Evolutionary conservation across 495 filamentous ascomycete species (phyloP).

Genomic region (Articulospora tetracladia): DNA sequence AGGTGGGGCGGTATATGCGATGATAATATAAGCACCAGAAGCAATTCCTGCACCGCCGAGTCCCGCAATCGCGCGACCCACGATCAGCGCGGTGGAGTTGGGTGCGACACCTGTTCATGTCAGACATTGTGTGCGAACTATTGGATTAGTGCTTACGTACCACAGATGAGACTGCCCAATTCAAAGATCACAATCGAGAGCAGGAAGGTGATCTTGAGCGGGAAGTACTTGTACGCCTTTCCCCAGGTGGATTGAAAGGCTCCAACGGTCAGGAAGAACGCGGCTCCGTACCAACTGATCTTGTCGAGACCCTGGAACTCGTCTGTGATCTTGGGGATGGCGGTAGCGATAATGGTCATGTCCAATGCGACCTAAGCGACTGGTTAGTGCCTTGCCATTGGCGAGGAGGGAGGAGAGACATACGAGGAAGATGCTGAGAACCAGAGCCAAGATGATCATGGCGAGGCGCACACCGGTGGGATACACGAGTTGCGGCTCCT

Average conservation of each 20-base stretch:
- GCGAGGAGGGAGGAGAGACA: not conserved
- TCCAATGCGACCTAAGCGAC: slow-evolving; percentile 11
- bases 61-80: slow-evolving; percentile 61
- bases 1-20: slow-evolving; percentile 51
- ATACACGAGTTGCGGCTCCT: slow-evolving; percentile 16
- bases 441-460: slow-evolving; percentile 18
- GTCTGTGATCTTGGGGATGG: slow-evolving; percentile 48
- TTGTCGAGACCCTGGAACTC: slow-evolving; percentile 43
- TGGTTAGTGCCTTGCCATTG: not conserved
- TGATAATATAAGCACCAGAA: slow-evolving; percentile 30
- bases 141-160: not conserved
- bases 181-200: slow-evolving; percentile 75
- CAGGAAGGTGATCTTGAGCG: slow-evolving; percentile 60
- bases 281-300: slow-evolving; percentile 52
- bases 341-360: slow-evolving; percentile 51
- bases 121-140: not conserved
- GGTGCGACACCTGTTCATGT: slow-evolving; percentile 46
- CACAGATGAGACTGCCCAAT: slow-evolving; percentile 73
- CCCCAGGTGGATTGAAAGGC: slow-evolving; percentile 49
- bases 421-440: slow-evolving; percentile 22
- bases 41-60: slow-evolving; percentile 49
- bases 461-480: slow-evolving; percentile 12
- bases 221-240: slow-evolving; percentile 31
- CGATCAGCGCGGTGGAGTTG: slow-evolving; percentile 50
- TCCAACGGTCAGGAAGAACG: slow-evolving; percentile 48